Evolutionary conservation across 768 basidiomycete genomes (phyloP), one percentile per base, ranked within the genome.

Genomic region (Tulasnella sp.): DNA sequence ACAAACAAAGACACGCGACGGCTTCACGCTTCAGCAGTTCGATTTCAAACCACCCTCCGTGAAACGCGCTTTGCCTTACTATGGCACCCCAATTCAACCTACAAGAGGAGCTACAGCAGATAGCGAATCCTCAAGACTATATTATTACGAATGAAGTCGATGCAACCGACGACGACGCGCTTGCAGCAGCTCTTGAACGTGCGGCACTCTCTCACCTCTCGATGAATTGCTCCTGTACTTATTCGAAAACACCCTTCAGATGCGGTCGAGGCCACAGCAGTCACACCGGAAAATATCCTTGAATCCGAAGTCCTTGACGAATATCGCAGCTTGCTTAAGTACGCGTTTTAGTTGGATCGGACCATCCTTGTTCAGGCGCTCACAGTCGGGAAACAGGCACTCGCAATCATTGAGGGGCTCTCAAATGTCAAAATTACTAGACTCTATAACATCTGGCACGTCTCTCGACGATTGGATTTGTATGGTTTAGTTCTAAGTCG

Each of bases 351-450:
- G 9, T 11, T 42, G 37, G 14, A 2, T 69, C n/a, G 52, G n/a
- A n/a, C 52, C 25, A 3, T 54, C 34, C 67, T 31, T 14, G 52
- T 22, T 34, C 22, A 79, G 39, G 67, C 73, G 22, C 76, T 80
- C 11, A 8, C 39, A 15, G 31, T 25, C 6, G 37, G 67, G 14
- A 15, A 37, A 34, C 74, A 83, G 82, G 72, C 84, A 90, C 78
- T 86, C 91, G 0, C 87, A 89, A 64, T 82, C 84, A 3, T 87
- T 95, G 8, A 87, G 88, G 4, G 89, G 89, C 31, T 79, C 86
- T 0, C 84, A 90, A 69, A 91, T 97, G 88, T 90, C 84, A 84
- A 97, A 97, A 82, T 85, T 97, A 0, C 87, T 98, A 67, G 97
- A 99, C 83, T 91, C 93, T 3, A 86, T 97, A 75, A 84, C 89